Evolutionary conservation across 2,329 filamentous ascomycete genomes (phyloP).

Genomic region (Claviceps maximensis): DNA sequence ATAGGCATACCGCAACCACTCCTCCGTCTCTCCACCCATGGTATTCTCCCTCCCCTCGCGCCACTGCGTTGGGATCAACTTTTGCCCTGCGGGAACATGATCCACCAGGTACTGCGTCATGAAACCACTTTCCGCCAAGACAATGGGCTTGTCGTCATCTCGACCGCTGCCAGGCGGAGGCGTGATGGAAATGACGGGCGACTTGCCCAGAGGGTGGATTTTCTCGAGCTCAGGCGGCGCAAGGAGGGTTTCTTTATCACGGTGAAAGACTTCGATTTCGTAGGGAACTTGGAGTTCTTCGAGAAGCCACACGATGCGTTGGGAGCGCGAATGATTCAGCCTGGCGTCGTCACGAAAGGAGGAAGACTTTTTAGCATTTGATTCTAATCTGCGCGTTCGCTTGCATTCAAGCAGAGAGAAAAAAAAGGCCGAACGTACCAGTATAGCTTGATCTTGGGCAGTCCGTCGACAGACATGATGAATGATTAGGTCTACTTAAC

Average conservation of each 20-base stretch:
- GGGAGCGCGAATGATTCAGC: slow-evolving; percentile 71
- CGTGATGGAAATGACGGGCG: slow-evolving; percentile 61
- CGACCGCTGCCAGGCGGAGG: slow-evolving; percentile 15
- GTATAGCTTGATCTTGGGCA: slow-evolving; percentile 48
- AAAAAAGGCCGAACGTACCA: slow-evolving; percentile 33
- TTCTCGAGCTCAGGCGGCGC: slow-evolving; percentile 66
- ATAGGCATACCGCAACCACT: slow-evolving; percentile 48
- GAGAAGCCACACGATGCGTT: slow-evolving; percentile 74
- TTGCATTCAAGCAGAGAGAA: background rate
- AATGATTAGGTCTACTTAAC: background rate
- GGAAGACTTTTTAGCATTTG: background rate
- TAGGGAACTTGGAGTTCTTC: slow-evolving; percentile 72
- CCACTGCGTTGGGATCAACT: slow-evolving; percentile 39
- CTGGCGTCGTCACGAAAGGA: slow-evolving; percentile 27
- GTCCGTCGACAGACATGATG: slow-evolving; percentile 5
- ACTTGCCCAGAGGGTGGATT: slow-evolving; percentile 77
- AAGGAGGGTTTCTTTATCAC: slow-evolving; percentile 44
- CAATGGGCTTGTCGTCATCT: slow-evolving; percentile 28
- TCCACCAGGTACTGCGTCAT: slow-evolving; percentile 76
- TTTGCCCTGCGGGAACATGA: slow-evolving; percentile 33
- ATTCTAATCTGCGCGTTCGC: background rate
- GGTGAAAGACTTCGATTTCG: slow-evolving; percentile 67
- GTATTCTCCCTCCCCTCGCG: slow-evolving; percentile 43
- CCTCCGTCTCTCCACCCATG: slow-evolving; percentile 46
- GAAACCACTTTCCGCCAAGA: slow-evolving; percentile 69